These are phyloP conservation scores for Ettlia oleoabundans DNA, from an alignment of 139 green algal species.

Conservation along the genomic window DNA sequence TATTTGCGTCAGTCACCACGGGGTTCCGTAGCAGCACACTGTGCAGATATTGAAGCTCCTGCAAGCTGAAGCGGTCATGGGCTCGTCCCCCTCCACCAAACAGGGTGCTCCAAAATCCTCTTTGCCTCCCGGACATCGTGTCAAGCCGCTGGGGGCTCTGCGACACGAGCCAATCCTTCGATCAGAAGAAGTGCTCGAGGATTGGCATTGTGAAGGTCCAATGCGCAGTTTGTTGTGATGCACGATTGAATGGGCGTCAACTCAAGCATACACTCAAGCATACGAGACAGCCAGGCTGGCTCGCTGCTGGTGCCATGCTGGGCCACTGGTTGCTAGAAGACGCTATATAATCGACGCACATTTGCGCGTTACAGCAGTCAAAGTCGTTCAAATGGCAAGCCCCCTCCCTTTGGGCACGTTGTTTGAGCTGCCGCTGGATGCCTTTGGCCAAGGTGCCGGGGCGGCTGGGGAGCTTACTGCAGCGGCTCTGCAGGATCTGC, in stretches of 20 bases:
- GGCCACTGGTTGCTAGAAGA: too few relatives aligned
- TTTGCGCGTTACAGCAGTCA: too few relatives aligned
- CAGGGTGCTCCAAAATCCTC: conserved; percentile 38
- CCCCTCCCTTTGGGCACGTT: conserved; percentile 11
- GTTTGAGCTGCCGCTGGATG: conserved; percentile 16
- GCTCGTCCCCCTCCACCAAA: conserved; percentile 20
- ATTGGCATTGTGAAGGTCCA: too few relatives aligned
- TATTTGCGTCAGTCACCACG: conserved; percentile 63
- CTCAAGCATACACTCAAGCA: too few relatives aligned
- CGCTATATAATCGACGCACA: too few relatives aligned
- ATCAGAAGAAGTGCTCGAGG: too few relatives aligned
- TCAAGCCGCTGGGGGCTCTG: not conserved
- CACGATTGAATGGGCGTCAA: too few relatives aligned
- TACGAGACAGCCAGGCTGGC: too few relatives aligned
- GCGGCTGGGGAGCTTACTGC: not conserved
- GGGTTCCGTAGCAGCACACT: conserved; percentile 43
- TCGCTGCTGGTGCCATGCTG: too few relatives aligned
- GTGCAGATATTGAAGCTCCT: conserved; percentile 55
- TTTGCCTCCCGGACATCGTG: conserved; percentile 3
- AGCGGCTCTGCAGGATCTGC: not conserved
- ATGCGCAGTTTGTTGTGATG: too few relatives aligned
- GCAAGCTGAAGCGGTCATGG: conserved; percentile 42
- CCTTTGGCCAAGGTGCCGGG: not conserved
- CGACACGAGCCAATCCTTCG: too few relatives aligned
- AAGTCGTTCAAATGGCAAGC: too few relatives aligned